Conservation (phyloP, 2,329 filamentous ascomycete species). For the Lachnellula willkommii region DNA sequence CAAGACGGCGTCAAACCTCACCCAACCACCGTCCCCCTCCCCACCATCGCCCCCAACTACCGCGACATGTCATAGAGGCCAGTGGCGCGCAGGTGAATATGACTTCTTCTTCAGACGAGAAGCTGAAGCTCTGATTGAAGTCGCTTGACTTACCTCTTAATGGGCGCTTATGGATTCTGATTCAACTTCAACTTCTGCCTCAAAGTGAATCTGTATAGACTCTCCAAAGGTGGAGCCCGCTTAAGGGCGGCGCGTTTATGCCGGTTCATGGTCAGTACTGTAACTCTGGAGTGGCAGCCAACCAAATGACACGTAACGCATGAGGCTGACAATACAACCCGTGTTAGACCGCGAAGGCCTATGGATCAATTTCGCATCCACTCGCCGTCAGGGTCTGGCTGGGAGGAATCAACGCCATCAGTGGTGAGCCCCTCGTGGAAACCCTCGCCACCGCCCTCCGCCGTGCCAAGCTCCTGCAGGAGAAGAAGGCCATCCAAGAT, state of each 20-base stretch:
- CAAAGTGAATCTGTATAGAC: not conserved
- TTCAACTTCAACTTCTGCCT: too few species aligned
- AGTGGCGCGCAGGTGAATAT: conserved; percentile 47
- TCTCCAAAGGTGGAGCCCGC: not conserved
- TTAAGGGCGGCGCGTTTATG: conserved; percentile 6
- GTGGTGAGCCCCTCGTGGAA: conserved; percentile 27
- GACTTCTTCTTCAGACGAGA: conserved; percentile 49
- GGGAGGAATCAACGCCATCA: conserved; percentile 39
- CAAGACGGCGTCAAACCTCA: conserved; percentile 52
- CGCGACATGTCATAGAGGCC: conserved; percentile 39
- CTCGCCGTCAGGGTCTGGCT: conserved; percentile 38
- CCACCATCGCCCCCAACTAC: conserved; percentile 31
- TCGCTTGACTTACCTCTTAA: not conserved
- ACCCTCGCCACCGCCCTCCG: conserved; percentile 15
- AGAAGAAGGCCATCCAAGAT: conserved; percentile 33
- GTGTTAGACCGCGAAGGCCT: conserved; percentile 38
- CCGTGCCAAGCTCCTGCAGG: not conserved
- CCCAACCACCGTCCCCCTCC: conserved; percentile 41
- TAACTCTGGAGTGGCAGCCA: too few species aligned
- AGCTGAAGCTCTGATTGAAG: conserved; percentile 41
- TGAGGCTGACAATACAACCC: too few species aligned
- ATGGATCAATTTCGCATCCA: conserved; percentile 36
- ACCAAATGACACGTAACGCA: too few species aligned
- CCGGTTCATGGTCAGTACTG: conserved; percentile 37
- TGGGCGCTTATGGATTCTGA: too few species aligned